Evolutionary conservation across 176 grass and related monocot genomes (phyloP).

Genomic region (Avena insularis): DNA sequence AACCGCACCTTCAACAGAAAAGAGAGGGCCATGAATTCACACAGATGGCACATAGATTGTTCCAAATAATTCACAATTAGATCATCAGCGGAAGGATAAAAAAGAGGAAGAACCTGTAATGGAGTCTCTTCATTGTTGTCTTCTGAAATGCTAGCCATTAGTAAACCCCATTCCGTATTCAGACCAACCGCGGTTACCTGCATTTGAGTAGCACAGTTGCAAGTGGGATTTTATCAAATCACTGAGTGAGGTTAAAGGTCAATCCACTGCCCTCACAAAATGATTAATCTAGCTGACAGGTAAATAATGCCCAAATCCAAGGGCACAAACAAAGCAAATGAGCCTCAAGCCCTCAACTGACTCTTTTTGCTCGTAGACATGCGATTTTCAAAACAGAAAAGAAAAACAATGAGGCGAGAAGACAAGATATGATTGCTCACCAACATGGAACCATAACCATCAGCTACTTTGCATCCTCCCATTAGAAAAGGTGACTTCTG

Average conservation of each 20-base stretch:
- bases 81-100: constrained; percentile 38
- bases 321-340: background rate
- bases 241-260: constrained; percentile 1
- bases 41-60: constrained; percentile 10
- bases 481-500: constrained; percentile 91
- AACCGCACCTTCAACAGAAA: constrained; percentile 79
- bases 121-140: constrained; percentile 98
- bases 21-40: constrained; percentile 23
- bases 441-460: constrained; percentile 97
- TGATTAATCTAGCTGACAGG: constrained; percentile 3
- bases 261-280: background rate
- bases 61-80: constrained; percentile 28
- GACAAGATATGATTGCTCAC: constrained; percentile 57
- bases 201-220: constrained; percentile 13
- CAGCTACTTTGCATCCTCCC: constrained; percentile 96
- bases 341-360: background rate
- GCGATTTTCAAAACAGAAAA: background rate
- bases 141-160: constrained; percentile 98
- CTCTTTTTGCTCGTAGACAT: constrained; percentile 17
- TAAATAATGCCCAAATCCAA: constrained; percentile 3
- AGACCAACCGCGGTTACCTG: constrained; percentile 97
- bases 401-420: background rate
- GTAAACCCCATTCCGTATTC: constrained; percentile 97
- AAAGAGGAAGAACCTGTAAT: constrained; percentile 69
- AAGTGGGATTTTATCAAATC: constrained; percentile 20